These are phyloP conservation scores for Blastobotrys aristatus DNA, from an alignment of 1,139 yeast species.

Conservation along the genomic window DNA sequence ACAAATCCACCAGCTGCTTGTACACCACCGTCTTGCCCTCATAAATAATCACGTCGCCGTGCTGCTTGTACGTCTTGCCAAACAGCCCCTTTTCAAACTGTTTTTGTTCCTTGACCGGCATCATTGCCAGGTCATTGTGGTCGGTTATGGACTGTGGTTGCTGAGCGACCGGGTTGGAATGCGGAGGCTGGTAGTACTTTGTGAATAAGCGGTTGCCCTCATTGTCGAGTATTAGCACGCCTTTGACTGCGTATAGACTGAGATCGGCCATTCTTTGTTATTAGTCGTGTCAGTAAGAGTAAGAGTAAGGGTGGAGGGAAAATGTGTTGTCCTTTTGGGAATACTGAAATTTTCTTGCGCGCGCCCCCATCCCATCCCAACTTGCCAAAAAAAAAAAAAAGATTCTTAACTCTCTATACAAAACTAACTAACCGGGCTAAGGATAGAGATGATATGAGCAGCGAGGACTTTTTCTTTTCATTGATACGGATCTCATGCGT, in stretches of 20 bases:
- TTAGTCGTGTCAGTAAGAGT: background rate
- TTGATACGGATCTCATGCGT: constrained; percentile 59
- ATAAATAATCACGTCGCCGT: constrained; percentile 73
- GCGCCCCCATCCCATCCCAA: no score
- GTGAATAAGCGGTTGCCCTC: constrained; percentile 78
- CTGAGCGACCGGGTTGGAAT: constrained; percentile 28
- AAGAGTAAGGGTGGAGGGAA: background rate
- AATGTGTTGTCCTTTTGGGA: constrained; percentile 1
- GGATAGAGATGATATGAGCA: constrained; percentile 28
- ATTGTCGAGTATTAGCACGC: constrained; percentile 72
- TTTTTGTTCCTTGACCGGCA: constrained; percentile 57
- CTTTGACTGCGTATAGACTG: constrained; percentile 65
- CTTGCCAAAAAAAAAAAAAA: no score
- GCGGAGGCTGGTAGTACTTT: constrained; percentile 75
- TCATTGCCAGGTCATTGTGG: constrained; percentile 20
- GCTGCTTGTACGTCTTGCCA: constrained; percentile 69
- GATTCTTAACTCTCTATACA: no score
- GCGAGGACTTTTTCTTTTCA: constrained; percentile 48
- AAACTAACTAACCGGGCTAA: no score
- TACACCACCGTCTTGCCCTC: constrained; percentile 71
- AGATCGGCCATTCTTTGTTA: constrained; percentile 21
- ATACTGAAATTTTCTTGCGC: no score
- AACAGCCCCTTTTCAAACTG: constrained; percentile 72
- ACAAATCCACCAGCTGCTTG: constrained; percentile 73
- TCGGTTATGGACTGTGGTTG: constrained; percentile 22